Evolutionary conservation across 129 eudicot genomes (phyloP).

Genomic region (Pseudognaphalium luteoalbum): DNA sequence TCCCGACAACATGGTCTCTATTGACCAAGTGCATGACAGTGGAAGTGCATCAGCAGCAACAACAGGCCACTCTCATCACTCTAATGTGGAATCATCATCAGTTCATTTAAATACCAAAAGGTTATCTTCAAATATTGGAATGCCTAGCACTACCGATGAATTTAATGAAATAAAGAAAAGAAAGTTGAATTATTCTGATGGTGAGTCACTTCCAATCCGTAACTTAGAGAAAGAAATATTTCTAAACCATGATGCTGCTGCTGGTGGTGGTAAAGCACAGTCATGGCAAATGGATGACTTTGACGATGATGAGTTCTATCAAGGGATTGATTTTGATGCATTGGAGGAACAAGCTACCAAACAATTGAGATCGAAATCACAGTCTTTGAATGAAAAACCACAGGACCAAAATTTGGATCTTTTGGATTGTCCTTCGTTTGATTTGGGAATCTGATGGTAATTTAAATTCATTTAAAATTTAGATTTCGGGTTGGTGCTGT

Average conservation of each 20-base stretch:
- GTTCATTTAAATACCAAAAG: slow-evolving; percentile 20
- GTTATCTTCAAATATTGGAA: slow-evolving; percentile 27
- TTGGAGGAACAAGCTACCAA: slow-evolving; percentile 81
- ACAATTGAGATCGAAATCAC: slow-evolving; percentile 44
- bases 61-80: slow-evolving; percentile 28
- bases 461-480: slow-evolving; percentile 1
- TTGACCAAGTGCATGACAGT: slow-evolving; percentile 28
- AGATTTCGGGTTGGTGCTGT: slow-evolving; percentile 15
- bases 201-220: slow-evolving; percentile 48
- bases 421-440: slow-evolving; percentile 65
- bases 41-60: slow-evolving; percentile 42
- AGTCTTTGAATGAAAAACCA: slow-evolving; percentile 24
- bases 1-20: slow-evolving; percentile 43
- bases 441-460: slow-evolving; percentile 66
- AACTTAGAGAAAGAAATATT: slow-evolving; percentile 61
- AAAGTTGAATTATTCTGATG: slow-evolving; percentile 47
- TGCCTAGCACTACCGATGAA: slow-evolving; percentile 20
- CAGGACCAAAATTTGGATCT: slow-evolving; percentile 23
- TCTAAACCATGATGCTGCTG: slow-evolving; percentile 29
- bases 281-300: slow-evolving; percentile 32
- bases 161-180: slow-evolving; percentile 42
- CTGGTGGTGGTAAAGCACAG: slow-evolving; percentile 13
- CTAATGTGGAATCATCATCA: slow-evolving; percentile 34
- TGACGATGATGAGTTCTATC: slow-evolving; percentile 61
- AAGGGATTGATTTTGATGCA: slow-evolving; percentile 86